Base-by-base conservation (phyloP, 306 rosid species). In the Hippophae rhamnoides region DNA sequence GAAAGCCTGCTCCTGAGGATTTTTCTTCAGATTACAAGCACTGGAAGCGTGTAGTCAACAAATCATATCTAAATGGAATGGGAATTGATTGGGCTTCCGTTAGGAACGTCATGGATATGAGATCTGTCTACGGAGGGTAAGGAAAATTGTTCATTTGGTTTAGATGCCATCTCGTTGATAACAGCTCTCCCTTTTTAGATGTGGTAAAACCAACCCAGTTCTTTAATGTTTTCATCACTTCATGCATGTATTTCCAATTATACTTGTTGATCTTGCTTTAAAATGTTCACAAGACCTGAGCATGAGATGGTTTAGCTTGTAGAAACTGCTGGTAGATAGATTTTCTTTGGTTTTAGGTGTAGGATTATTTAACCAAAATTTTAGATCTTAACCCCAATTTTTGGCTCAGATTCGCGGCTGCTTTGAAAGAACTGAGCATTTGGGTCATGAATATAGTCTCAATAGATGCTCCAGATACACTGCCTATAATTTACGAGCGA, bases 361-460 rank as follows among this genome's bases (percentile, higher is more conserved):
- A 59, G 26, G 67, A 57, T 73, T 43, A 12, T 62, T 60, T 31
- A 43, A 41, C 66, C 5, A 47, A 25, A 47, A 47, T 56, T 18
- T 77, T 68, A 73, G 18, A 10, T 11, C 50, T n/a, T 27, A 3
- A n/a, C 18, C 52, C 57, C 51, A 67, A 58, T 23, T 56, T 41
- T 69, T 53, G 56, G 55, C 61, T 66, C 69, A 93, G 99, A 75
- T 93, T 93, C 66, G 99, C 94, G 54, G 99, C 99, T 12, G 95
- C 97, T 52, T 66, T 93, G 85, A 88, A 66, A 72, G 84, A 88
- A 67, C 70, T 86, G 80, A 88, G 77, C 25, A 12, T 93, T 63
- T 93, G 99, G 99, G 97, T 93, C 54, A 88, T 93, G 97, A 93
- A 93, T 47, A 92, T 93, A 51, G 94, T 93, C 62, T 41, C 99